phyloP scores from a whole-genome alignment of 2,329 filamentous ascomycete species.

The Chrysoporthe deuterocubensis region DNA sequence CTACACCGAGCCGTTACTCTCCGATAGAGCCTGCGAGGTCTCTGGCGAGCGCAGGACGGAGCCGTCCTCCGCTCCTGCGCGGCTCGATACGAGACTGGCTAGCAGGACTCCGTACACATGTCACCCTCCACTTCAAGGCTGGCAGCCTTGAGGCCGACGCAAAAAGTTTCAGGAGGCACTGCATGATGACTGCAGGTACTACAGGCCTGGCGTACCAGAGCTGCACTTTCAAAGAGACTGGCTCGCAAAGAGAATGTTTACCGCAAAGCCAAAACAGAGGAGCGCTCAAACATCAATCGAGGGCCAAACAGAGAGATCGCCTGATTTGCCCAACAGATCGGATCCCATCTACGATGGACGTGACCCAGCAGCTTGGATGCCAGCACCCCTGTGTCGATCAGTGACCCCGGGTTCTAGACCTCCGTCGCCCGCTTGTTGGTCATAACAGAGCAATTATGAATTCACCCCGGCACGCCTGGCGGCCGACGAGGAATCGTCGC shows the following conservation, averaged over 20 bases:
- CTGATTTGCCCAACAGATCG: not conserved
- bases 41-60: not conserved
- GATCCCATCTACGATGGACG: constrained; percentile 2
- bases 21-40: not conserved
- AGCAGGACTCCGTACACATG: not conserved
- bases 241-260: not conserved
- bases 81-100: constrained; percentile 6
- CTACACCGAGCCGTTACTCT: not conserved
- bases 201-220: not conserved
- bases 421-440: not conserved
- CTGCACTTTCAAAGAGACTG: not conserved
- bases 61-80: not conserved
- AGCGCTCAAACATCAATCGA: not conserved
- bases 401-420: constrained; percentile 13
- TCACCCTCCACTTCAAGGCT: not conserved
- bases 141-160: not conserved
- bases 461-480: not conserved
- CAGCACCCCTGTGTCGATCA: constrained; percentile 28
- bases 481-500: not conserved
- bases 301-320: not conserved
- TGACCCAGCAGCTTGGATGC: constrained; percentile 21
- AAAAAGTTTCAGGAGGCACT: constrained; percentile 1
- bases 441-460: constrained; percentile 6
- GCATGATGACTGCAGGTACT: constrained; percentile 6
- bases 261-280: not conserved